These are phyloP conservation scores for Pleurotus djamor DNA, from an alignment of 768 basidiomycete species.

Conservation along the genomic window DNA sequence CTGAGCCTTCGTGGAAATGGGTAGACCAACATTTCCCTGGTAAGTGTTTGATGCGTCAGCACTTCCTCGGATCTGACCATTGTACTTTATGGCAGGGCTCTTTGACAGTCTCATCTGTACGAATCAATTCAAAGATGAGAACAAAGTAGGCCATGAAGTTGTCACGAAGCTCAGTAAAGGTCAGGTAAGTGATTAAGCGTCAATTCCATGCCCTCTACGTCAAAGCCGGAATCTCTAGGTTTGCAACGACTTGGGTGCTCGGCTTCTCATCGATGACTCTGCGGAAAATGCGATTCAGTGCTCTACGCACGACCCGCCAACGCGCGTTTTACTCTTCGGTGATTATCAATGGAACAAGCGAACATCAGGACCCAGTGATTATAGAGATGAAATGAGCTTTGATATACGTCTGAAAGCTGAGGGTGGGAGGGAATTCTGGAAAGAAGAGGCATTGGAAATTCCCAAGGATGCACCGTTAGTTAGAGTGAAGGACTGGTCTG, in stretches of 20 bases:
- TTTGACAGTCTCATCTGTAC: slow-evolving; percentile 70
- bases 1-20: slow-evolving; percentile 67
- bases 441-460: slow-evolving; percentile 46
- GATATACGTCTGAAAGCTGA: slow-evolving; percentile 44
- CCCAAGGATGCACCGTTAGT: slow-evolving; percentile 46
- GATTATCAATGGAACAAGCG: slow-evolving; percentile 76
- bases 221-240: slow-evolving; percentile 36
- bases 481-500: slow-evolving; percentile 64
- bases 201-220: not conserved
- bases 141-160: slow-evolving; percentile 41
- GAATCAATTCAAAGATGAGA: slow-evolving; percentile 62
- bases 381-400: slow-evolving; percentile 51
- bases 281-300: slow-evolving; percentile 73
- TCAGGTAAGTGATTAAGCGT: slow-evolving; percentile 37
- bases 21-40: slow-evolving; percentile 63
- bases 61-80: not conserved
- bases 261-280: slow-evolving; percentile 77
- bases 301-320: slow-evolving; percentile 41
- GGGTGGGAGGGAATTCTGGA: slow-evolving; percentile 55
- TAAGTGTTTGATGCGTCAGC: slow-evolving; percentile 17
- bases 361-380: slow-evolving; percentile 40
- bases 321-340: slow-evolving; percentile 71
- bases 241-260: slow-evolving; percentile 60
- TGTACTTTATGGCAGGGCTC: slow-evolving; percentile 24
- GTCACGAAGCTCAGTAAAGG: slow-evolving; percentile 66